Evolutionary conservation across 495 filamentous ascomycete species (phyloP), one percentile per base, ranked within the genome.

Genomic region (Cercophora scortea): DNA sequence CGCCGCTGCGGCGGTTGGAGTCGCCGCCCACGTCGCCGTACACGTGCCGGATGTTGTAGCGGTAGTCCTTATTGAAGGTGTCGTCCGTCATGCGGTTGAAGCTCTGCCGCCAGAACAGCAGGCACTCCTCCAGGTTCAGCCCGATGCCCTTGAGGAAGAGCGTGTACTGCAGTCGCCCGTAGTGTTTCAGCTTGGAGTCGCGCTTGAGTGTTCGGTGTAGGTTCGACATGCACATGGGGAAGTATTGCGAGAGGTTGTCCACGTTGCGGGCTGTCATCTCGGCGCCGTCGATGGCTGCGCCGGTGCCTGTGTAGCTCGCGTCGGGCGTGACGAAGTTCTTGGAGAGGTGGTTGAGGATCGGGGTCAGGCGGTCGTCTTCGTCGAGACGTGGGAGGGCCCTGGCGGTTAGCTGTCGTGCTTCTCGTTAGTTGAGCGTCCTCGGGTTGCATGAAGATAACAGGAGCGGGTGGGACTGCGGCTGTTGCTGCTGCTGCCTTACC

Each of bases 81-180:
- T 97, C 94, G 59, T 96, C 93, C 0, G 87, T 89, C 41, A 90
- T 83, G 50, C 85, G 82, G 52, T 79, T 82, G 79, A 97, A 97
- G 11, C 76, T 70, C 50, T 81, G 78, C 8, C 94, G 86, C 94
- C 94, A 99, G 75, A 97, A 99, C 9, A 87, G 58, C n/a, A 99
- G 80, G 62, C 83, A 90, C 61, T 99, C 92, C 58, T 96, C 89
- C 8, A 97, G 75, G 47, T 79, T 88, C 9, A 99, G 77, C 0
- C 94, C 94, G 55, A 99, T 88, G 34, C 94, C 94, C 73, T 99
- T 99, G 52, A 99, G 79, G 79, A 99, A 99, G 16, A 99, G 80
- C 0, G 86, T 88, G 74, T 97, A 99, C 71, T 99, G 94, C 17
- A 96, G 78, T 54, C 94, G 88, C 13, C 90, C 94, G 58, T 77